Evolutionary conservation across 164 flowering plant genomes (phyloP), one percentile per base, ranked within the genome.

Genomic region (Chloranthus sessilifolius): DNA sequence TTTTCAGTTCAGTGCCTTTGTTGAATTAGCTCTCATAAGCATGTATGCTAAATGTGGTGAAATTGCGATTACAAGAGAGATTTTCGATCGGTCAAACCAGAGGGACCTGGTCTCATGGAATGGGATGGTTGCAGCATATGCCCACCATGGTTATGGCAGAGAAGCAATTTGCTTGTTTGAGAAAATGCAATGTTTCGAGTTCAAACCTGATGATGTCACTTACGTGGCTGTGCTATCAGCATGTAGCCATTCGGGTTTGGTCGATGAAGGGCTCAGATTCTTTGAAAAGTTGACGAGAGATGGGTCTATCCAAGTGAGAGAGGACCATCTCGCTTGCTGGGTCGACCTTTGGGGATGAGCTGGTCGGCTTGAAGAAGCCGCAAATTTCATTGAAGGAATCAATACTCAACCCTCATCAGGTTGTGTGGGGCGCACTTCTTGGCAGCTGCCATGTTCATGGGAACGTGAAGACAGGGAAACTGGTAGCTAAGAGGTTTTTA

Each of bases 11-110:
- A 25, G 20, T 41, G 47, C 49, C 7, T 58, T 40, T 23, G 49
- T 50, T 7, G 41, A 58, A 15, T 47, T 49, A 1, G 55, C 55
- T 31, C 44, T 58, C 9, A 50, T 58, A 26, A 58, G 55, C 22
- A 58, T 58, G 55, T 50, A 58, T 34, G 24, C 54, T 4, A 58
- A 58, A 34, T 58, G 62, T 15, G 62, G 62, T 8, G 55, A 58
- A 30, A 50, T 58, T 5, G 39, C 27, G n/a, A 39, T 24, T 30
- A 48, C 40, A 11, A 49, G 55, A 31, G 30, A 38, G 55, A 50
- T 58, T 33, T 49, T 58, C 42, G 55, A 58, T 22, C 6, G 47
- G 21, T 41, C 61, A 23, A 40, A 38, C 35, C 40, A 58, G 9
- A 58, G 50, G 55, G 61, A 58, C 37, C 7, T 30, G 17, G 47